Base-by-base conservation (phyloP, 129 eudicot genomes). In the Flaveria ramosissima region DNA sequence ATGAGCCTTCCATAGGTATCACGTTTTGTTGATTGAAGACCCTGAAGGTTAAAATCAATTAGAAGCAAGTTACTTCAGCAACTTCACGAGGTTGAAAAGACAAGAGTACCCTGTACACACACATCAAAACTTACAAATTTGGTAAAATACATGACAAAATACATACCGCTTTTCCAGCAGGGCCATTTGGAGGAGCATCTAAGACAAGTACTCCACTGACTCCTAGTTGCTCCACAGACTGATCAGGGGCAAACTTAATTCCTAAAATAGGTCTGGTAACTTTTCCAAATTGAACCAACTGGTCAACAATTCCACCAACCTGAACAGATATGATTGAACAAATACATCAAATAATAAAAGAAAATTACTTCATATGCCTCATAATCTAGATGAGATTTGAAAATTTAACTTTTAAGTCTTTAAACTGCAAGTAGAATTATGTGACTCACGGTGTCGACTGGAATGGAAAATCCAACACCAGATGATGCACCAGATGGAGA, bases 401-500 rank as follows among this genome's bases (percentile, higher is more conserved):
- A 77, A n/a, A n/a, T n/a, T n/a, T n/a, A n/a, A n/a, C 48, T 72
- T 55, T 36, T 36, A 36, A 36, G 41, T 36, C 41, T 36, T 36
- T 62, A 24, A 8, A 73, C 14, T 7, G 19, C 30, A 9, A 42
- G 50, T 21, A 50, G 52, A 16, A 19, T 39, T 60, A 68, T 12
- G 64, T 76, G 79, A 85, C 93, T 78, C 68, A 93, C 98, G 16
- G 98, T 93, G 82, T 93, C 98, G 81, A 93, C 97, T 67, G 98
- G 98, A 82, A 93, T 93, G 39, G 98, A 93, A 70, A 93, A 93
- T 61, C 98, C 98, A 71, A 93, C 98, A 56, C 97, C 98, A 67
- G 98, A 90, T 1, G 98, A 93, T 77, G 96, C 98, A 74, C 98
- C 98, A 77, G 98, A 90, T 41, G 98, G 96, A 76, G 98, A 93